These are phyloP conservation scores for Colletotrichum sp. DNA, from an alignment of 2,329 filamentous ascomycete genomes.

Conservation along the genomic window DNA sequence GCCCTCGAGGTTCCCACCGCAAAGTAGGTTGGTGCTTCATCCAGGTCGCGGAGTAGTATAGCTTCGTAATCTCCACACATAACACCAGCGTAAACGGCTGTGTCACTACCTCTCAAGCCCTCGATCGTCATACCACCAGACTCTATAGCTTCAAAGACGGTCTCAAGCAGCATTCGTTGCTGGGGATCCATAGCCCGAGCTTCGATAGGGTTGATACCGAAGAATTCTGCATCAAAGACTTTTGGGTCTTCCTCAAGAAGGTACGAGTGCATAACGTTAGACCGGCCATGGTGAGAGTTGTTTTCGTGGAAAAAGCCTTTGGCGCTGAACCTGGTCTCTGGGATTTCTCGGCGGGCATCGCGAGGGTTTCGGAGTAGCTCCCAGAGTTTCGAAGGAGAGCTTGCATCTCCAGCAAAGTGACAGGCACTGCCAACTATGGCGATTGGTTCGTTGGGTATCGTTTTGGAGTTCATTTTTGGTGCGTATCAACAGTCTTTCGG, in stretches of 20 bases:
- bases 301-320: neutral
- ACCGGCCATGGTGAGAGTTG: conserved; percentile 23
- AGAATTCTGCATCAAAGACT: conserved; percentile 32
- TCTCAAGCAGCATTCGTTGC: conserved; percentile 36
- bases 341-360: neutral
- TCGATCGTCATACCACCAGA: conserved; percentile 17
- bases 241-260: conserved; percentile 24
- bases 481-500: neutral
- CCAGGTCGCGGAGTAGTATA: neutral
- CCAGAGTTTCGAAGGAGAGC: conserved; percentile 11
- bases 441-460: conserved; percentile 18
- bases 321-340: neutral
- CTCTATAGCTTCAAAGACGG: conserved; percentile 37
- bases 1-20: conserved; percentile 30
- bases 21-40: neutral
- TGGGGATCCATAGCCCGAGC: conserved; percentile 36
- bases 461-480: neutral
- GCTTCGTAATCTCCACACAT: neutral
- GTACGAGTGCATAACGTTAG: conserved; percentile 25
- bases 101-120: neutral
- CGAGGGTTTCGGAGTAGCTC: neutral
- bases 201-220: conserved; percentile 30
- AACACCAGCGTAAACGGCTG: neutral
- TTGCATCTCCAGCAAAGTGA: neutral
- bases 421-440: conserved; percentile 10